Evolutionary conservation across 2,329 filamentous ascomycete species (phyloP), one percentile per base, ranked within the genome.

Genomic region (Scorias spongiosa): DNA sequence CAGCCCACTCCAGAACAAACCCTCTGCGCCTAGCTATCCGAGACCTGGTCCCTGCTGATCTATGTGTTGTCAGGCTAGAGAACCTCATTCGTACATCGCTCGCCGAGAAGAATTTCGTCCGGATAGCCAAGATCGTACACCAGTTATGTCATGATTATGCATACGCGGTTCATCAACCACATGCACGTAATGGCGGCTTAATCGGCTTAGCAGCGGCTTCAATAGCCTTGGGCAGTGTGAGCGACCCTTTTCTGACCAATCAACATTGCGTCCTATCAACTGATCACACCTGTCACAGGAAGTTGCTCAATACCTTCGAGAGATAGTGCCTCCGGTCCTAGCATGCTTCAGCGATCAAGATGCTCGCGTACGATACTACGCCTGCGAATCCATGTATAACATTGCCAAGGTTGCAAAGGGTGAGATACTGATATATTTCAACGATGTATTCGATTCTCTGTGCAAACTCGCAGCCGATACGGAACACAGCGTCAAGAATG

Each of bases 321-420:
- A 88, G 55, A 96, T 98, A 54, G 89, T 98, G 0, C 89, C 89
- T 39, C 93, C 93, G 2, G 91, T 98, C 5, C 74, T 98, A 39
- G 91, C 91, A 42, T 98, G 93, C 69, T 98, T 98, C 65, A 85
- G 84, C 46, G 93, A 98, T 55, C 91, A 96, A 68, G 91, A 98
- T 81, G 88, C 91, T 26, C 78, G 91, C 46, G 91, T 96, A 29
- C 78, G 91, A 51, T 98, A 98, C 64, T 98, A 98, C 66, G 91
- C 91, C 18, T 98, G 91, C 66, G 91, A 98, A 69, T 93, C 88
- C 63, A 98, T 98, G 91, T 98, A 98, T 68, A 98, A 98, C 65
- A 98, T 98, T 59, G 88, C 91, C 58, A 98, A 98, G 67, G 91
- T 98, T 40, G 91, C 89, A 48, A 98, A 98, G 66, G 91, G 93